A percentile compares a stretch with the other conserved stretches of the same genome.
phyloP scores from a whole-genome alignment of 306 rosid genomes.

The Acacia melanoxylon region DNA sequence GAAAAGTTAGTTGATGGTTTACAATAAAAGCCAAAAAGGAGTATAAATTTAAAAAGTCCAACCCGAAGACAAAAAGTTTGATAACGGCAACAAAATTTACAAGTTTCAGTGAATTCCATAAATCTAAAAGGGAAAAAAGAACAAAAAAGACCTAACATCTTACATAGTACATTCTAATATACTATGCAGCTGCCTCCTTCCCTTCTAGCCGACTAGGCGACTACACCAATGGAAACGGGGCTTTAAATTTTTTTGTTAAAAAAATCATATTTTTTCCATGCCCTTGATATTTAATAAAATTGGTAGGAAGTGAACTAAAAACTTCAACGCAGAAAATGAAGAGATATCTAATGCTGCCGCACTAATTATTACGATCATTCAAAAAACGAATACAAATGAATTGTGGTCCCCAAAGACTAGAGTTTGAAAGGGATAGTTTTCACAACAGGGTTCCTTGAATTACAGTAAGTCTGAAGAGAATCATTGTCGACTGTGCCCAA shows the following conservation, averaged over 20 bases:
- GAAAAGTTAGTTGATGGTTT: too few species aligned
- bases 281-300: neutral
- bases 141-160: neutral
- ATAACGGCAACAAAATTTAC: too few species aligned
- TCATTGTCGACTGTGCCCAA: conserved; percentile 62
- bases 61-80: neutral
- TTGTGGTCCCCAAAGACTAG: conserved; percentile 38
- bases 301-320: neutral
- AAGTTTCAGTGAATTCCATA: neutral
- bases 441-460: conserved; percentile 55
- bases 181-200: neutral
- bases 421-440: conserved; percentile 57
- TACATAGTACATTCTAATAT: neutral
- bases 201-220: neutral
- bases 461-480: conserved; percentile 64
- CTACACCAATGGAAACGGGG: neutral
- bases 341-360: conserved; percentile 18
- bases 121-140: neutral
- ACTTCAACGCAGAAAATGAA: conserved; percentile 2
- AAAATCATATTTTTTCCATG: neutral
- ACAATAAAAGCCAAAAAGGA: too few species aligned
- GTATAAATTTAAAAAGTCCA: neutral
- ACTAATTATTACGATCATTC: conserved; percentile 30
- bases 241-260: neutral
- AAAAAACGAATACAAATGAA: conserved; percentile 35